A percentile compares a stretch with the other conserved stretches of the same genome.
phyloP scores from a whole-genome alignment of 140 eudicot species.

The Senecio squalidus region DNA sequence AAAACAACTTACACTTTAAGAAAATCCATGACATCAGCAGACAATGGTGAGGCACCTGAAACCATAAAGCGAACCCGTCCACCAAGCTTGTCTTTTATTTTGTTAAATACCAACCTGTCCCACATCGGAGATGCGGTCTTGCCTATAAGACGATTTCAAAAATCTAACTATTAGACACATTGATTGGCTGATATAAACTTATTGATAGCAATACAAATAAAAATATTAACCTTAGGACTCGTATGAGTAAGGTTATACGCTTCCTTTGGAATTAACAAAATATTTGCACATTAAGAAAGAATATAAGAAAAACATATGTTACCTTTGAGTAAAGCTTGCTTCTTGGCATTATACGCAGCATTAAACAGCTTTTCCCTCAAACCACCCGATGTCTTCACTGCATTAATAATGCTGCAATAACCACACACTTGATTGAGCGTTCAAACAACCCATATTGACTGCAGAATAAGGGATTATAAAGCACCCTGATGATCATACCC shows the following conservation, averaged over 20 bases:
- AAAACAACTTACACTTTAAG: slow-evolving; percentile 65
- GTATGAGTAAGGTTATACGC: too few species aligned
- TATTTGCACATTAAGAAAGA: too few species aligned
- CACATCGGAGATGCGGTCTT: slow-evolving; percentile 67
- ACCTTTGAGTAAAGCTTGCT: slow-evolving; percentile 71
- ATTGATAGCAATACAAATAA: too few species aligned
- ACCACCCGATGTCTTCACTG: slow-evolving; percentile 69
- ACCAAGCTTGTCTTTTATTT: slow-evolving; percentile 79
- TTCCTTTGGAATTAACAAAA: too few species aligned
- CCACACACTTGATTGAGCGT: slow-evolving; percentile 12
- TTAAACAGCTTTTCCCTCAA: slow-evolving; percentile 63
- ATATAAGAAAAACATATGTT: slow-evolving; percentile 5
- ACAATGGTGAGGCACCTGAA: slow-evolving; percentile 89
- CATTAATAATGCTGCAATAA: slow-evolving; percentile 56
- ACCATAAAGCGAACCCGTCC: slow-evolving; percentile 84
- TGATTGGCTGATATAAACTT: too few species aligned
- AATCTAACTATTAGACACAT: background rate
- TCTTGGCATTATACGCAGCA: slow-evolving; percentile 74
- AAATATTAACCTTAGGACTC: too few species aligned
- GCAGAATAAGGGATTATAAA: background rate
- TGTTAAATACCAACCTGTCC: slow-evolving; percentile 76
- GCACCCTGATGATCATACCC: slow-evolving; percentile 43
- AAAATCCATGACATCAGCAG: slow-evolving; percentile 92
- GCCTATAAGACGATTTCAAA: slow-evolving; percentile 37
- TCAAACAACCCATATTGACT: background rate